A percentile compares a stretch with the other conserved stretches of the same genome.
These are phyloP conservation scores for Zea luxurians DNA, from an alignment of 176 grass and related monocot species.

Conservation along the genomic window DNA sequence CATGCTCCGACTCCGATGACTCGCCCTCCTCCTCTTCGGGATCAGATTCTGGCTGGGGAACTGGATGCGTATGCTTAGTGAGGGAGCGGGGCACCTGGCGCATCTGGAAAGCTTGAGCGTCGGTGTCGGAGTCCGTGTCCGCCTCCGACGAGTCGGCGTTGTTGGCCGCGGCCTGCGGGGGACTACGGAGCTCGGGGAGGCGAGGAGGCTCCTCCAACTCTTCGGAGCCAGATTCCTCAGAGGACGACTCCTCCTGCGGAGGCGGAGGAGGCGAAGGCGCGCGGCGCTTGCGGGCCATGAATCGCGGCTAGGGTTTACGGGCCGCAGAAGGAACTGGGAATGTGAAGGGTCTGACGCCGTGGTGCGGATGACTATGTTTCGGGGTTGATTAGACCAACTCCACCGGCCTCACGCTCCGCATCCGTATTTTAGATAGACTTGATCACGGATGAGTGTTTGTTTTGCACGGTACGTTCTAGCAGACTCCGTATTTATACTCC, in stretches of 20 bases:
- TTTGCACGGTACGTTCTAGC: too few relatives aligned
- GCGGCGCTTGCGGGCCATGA: constrained; percentile 42
- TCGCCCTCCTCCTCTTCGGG: background rate
- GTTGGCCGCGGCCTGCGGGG: background rate
- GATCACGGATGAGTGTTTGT: too few relatives aligned
- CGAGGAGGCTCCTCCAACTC: background rate
- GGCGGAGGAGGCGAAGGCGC: constrained; percentile 30
- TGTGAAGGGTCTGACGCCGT: too few relatives aligned
- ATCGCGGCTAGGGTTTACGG: constrained; percentile 32
- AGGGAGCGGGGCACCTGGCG: constrained; percentile 7
- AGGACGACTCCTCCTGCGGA: background rate
- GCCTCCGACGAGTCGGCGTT: background rate
- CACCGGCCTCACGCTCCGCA: too few relatives aligned
- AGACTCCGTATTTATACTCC: too few relatives aligned
- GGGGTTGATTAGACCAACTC: too few relatives aligned
- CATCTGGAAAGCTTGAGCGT: constrained; percentile 21
- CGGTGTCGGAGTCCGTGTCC: constrained; percentile 1
- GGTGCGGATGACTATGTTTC: too few relatives aligned
- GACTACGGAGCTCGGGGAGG: background rate
- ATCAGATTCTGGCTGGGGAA: background rate
- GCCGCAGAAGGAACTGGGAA: background rate
- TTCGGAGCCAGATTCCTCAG: constrained; percentile 7
- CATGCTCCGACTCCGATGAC: background rate
- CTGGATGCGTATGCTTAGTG: background rate
- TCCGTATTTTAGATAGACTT: too few relatives aligned